Base-by-base conservation (phyloP, 352 stramenopile genomes). In the Phytopythium mirpurense region DNA sequence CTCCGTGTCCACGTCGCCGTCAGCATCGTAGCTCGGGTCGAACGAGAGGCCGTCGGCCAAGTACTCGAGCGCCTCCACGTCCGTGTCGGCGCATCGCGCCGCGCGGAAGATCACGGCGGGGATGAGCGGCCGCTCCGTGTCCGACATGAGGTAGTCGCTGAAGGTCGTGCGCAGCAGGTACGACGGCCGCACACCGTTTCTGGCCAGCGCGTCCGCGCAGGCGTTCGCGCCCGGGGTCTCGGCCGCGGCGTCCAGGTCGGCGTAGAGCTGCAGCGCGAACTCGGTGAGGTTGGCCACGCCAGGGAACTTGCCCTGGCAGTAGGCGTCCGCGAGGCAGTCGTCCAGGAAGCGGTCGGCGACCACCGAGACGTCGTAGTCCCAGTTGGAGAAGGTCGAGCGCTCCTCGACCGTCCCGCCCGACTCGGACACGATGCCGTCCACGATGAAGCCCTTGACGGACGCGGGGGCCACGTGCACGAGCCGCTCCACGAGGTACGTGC, bases 361-460 rank as follows among this genome's bases (percentile, higher is more conserved):
- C 16, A 86, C 51, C 18, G 72, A 73, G 9, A 92, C 74, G 49
- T 92, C 82, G 40, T 82, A 61, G 57, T 92, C 79, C 79, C 79
- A 92, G 50, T 90, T 88, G 15, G 82, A 89, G 52, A 89, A 90
- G 41, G 79, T 90, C 23, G 76, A 83, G 2, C 79, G 59, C 23
- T 71, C 68, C 41, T 85, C 74, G 19, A 77, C 65, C 2, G 74
- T 74, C 18, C 59, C 57, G 16, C 74, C 74, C 24, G 59, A 60
- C 53, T 90, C 76, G 7, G 79, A 86, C 4, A 90, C 69, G 61
- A 87, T 83, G 23, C 79, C 79, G 55, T 90, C 79, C 21, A 90
- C 59, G 1, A 70, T 60, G 40, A 83, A 88, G 1, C 70, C 76
- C 23, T 65, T 72, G 27, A 87, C 60, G 31, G 60, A 64, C 5